Percentiles rank a stretch among this genome's conserved stretches.
phyloP scores from a whole-genome alignment of 148 eudicot species.

The Heliosperma pusillum region DNA sequence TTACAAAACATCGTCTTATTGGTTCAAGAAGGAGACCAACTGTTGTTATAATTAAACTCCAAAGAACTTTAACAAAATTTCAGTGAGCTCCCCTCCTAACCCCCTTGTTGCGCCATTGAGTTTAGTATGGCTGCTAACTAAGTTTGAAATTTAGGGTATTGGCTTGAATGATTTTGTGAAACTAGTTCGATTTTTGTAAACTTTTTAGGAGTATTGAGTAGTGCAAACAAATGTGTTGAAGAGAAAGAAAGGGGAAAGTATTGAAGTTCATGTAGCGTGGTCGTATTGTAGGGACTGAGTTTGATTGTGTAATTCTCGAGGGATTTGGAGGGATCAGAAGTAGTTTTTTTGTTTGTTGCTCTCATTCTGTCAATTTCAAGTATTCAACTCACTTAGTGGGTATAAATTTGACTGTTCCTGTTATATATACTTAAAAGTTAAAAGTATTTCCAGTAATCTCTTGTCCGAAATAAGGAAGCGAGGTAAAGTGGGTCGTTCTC shows the following conservation, averaged over 20 bases:
- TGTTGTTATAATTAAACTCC: too few species aligned
- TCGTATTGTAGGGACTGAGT: background rate
- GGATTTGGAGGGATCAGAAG: background rate
- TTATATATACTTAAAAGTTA: background rate
- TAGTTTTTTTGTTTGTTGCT: background rate
- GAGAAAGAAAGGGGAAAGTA: too few species aligned
- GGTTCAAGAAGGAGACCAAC: too few species aligned
- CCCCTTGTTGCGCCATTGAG: too few species aligned
- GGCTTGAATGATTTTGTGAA: background rate
- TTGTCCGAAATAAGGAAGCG: background rate
- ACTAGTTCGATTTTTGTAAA: background rate
- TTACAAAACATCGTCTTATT: too few species aligned
- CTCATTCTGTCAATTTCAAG: background rate
- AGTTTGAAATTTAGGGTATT: background rate
- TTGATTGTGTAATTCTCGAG: background rate
- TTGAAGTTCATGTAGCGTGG: too few species aligned
- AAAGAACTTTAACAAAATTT: too few species aligned
- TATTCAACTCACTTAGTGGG: background rate
- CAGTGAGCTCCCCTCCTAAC: too few species aligned
- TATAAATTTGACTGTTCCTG: background rate
- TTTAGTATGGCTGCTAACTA: background rate
- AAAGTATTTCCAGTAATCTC: too few species aligned
- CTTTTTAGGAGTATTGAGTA: background rate
- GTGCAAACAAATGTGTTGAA: too few species aligned
- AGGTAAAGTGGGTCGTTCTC: background rate